phyloP scores from a whole-genome alignment of 2,329 filamentous ascomycete species.

The Diaporthe amygdali region DNA sequence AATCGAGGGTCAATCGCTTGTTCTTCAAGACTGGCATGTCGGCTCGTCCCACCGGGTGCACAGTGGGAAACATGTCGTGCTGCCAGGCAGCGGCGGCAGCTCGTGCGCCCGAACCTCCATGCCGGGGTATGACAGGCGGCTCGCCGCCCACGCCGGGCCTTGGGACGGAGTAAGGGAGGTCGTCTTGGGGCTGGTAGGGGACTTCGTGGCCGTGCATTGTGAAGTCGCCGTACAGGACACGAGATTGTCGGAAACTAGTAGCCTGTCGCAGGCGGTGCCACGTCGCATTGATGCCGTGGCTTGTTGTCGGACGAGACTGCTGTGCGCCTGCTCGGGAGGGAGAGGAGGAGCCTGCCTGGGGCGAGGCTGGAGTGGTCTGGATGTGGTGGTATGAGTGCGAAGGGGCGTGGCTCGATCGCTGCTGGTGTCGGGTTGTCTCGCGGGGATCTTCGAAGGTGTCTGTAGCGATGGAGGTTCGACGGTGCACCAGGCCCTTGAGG shows the following conservation, averaged over 20 bases:
- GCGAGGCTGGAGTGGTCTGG: constrained; percentile 28
- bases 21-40: constrained; percentile 36
- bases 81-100: constrained; percentile 63
- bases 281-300: constrained; percentile 45
- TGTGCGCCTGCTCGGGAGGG: constrained; percentile 3
- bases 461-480: constrained; percentile 48
- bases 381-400: constrained; percentile 20
- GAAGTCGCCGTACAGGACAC: constrained; percentile 48
- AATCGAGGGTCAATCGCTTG: constrained; percentile 52
- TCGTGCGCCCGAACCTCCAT: constrained; percentile 66
- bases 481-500: constrained; percentile 56
- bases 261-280: constrained; percentile 23
- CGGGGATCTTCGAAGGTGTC: constrained; percentile 16
- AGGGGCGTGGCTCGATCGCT: constrained; percentile 19
- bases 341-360: neutral
- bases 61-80: constrained; percentile 49
- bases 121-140: constrained; percentile 65
- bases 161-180: constrained; percentile 34
- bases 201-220: constrained; percentile 28
- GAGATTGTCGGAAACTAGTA: constrained; percentile 45
- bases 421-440: constrained; percentile 30
- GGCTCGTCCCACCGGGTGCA: constrained; percentile 17
- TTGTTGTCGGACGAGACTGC: constrained; percentile 37
- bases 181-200: constrained; percentile 20
- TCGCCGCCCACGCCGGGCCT: constrained; percentile 56